A percentile compares a stretch with the other conserved stretches of the same genome.
Evolutionary conservation across 768 basidiomycete genomes (phyloP).

Genomic region (Lentinula detonsa): DNA sequence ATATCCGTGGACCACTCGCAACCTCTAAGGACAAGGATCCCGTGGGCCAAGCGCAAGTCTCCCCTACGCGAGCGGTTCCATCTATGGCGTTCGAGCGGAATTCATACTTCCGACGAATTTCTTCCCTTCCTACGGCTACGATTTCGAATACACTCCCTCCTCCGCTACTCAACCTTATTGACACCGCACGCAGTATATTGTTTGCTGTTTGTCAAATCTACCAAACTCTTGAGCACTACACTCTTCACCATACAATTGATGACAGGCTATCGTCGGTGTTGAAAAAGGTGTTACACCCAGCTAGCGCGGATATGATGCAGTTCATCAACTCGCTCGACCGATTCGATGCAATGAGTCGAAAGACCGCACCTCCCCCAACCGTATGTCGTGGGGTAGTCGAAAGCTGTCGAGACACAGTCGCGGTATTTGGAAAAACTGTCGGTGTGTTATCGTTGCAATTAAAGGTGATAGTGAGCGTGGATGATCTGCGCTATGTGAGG

Average conservation of each 20-base stretch:
- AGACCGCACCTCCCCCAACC: constrained; percentile 57
- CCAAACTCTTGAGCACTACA: constrained; percentile 83
- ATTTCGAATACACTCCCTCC: constrained; percentile 64
- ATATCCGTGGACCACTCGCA: constrained; percentile 15
- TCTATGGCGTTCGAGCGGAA: constrained; percentile 77
- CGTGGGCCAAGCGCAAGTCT: constrained; percentile 19
- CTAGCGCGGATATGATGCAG: constrained; percentile 72
- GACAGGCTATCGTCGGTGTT: constrained; percentile 79
- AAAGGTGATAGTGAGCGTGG: constrained; percentile 62
- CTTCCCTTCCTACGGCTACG: constrained; percentile 58
- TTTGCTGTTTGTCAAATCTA: constrained; percentile 92
- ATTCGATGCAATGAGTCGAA: constrained; percentile 79
- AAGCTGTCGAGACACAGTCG: constrained; percentile 77
- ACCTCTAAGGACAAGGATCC: constrained; percentile 17
- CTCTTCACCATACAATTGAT: constrained; percentile 65
- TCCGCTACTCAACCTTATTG: constrained; percentile 64
- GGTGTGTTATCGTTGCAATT: constrained; percentile 78
- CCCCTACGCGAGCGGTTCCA: constrained; percentile 41
- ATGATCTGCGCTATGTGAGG: constrained; percentile 84
- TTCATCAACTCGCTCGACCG: constrained; percentile 86
- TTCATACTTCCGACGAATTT: constrained; percentile 92
- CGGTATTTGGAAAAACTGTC: constrained; percentile 83
- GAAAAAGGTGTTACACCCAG: constrained; percentile 80
- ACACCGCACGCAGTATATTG: constrained; percentile 87
- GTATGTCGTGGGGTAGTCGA: constrained; percentile 78